A percentile compares a stretch with the other conserved stretches of the same genome.
Conservation (phyloP, 345 rosid genomes). For the Sonneratia caseolaris region DNA sequence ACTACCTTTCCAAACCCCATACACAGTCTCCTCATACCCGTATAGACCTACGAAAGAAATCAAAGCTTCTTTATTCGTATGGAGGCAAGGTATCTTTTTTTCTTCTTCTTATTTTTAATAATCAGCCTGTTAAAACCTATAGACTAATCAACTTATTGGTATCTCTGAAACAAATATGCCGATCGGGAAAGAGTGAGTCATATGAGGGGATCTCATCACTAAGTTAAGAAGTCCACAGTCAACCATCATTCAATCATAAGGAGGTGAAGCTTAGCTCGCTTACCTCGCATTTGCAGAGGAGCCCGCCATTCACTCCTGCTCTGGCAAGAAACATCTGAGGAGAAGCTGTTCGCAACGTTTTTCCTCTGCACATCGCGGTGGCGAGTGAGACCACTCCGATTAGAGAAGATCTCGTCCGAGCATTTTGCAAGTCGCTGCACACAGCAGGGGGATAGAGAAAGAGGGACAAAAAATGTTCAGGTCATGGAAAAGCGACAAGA, state of each 20-base stretch:
- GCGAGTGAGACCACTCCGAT: not conserved
- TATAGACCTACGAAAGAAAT: not conserved
- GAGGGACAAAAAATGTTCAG: conserved; percentile 59
- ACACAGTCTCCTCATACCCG: not conserved
- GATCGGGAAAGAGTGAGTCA: not conserved
- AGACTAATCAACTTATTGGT: not conserved
- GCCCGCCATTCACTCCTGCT: not conserved
- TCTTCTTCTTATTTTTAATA: not conserved
- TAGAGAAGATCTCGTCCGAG: not conserved
- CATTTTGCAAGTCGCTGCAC: not conserved
- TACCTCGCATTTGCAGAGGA: not conserved
- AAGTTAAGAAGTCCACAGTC: not conserved
- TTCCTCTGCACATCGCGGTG: no score
- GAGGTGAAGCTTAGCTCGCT: not conserved
- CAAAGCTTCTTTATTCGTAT: conserved; percentile 7
- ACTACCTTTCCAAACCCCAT: not conserved
- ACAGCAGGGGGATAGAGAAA: not conserved
- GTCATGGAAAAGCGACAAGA: conserved; percentile 87
- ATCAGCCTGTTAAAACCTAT: not conserved
- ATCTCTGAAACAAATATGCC: no score
- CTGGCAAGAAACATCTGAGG: no score
- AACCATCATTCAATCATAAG: not conserved
- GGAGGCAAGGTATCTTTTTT: conserved; percentile 12
- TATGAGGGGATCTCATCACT: not conserved
- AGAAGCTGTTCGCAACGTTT: no score